phyloP scores from a whole-genome alignment of 108 stramenopile species.

The Fistulifera pelliculosa region DNA sequence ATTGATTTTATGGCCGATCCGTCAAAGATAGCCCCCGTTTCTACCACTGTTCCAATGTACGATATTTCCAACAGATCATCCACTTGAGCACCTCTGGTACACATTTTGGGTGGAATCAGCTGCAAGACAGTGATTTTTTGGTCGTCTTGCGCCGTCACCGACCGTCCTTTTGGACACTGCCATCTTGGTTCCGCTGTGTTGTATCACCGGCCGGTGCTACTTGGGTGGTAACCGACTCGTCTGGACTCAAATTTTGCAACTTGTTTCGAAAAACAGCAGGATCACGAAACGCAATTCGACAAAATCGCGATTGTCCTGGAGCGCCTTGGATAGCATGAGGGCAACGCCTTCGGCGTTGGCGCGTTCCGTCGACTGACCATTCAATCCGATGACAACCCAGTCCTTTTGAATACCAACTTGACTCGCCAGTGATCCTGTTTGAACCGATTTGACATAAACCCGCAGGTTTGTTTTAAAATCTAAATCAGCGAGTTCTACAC shows the following conservation, averaged over 20 bases:
- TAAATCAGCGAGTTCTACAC: slow-evolving; percentile 62
- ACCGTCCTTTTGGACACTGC: slow-evolving; percentile 33
- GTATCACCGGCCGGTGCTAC: slow-evolving; percentile 75
- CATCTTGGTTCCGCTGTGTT: slow-evolving; percentile 58
- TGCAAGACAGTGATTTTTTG: slow-evolving; percentile 64
- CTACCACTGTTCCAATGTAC: slow-evolving; percentile 60
- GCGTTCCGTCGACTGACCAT: slow-evolving; percentile 38
- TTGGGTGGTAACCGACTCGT: slow-evolving; percentile 41
- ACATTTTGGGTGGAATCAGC: slow-evolving; percentile 66
- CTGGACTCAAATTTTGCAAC: slow-evolving; percentile 19
- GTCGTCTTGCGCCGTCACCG: slow-evolving; percentile 44
- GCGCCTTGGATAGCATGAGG: slow-evolving; percentile 43
- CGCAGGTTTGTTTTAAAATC: slow-evolving; percentile 66
- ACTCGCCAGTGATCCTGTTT: slow-evolving; percentile 50
- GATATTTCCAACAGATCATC: slow-evolving; percentile 78
- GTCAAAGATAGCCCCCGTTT: slow-evolving; percentile 72
- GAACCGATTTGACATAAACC: slow-evolving; percentile 66
- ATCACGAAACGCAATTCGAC: slow-evolving; percentile 62
- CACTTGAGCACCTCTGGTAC: slow-evolving; percentile 44
- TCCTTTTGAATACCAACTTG: slow-evolving; percentile 46
- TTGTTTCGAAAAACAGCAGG: slow-evolving; percentile 41
- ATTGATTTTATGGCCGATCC: slow-evolving; percentile 72
- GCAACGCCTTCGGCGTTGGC: slow-evolving; percentile 69
- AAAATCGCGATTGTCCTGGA: slow-evolving; percentile 12
- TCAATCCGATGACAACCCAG: slow-evolving; percentile 56